Evolutionary conservation across 2,329 filamentous ascomycete species (phyloP).

Genomic region (Botrytis squamosa): DNA sequence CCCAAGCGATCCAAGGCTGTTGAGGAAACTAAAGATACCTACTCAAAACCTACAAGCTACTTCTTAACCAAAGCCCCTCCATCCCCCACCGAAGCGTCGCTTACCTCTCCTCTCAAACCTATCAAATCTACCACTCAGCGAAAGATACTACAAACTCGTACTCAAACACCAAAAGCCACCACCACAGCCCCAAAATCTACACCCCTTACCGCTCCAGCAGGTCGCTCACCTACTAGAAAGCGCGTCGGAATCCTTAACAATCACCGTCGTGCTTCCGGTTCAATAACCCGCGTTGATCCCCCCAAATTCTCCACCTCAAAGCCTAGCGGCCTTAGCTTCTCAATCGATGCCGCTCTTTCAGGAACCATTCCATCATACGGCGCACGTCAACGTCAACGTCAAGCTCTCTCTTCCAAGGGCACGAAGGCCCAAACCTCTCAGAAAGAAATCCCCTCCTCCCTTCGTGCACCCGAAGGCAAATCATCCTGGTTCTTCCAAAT

Average conservation of each 20-base stretch:
- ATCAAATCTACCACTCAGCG: conserved; percentile 33
- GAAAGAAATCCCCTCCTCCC: conserved; percentile 35
- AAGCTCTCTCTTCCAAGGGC: conserved; percentile 33
- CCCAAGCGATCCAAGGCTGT: conserved; percentile 49
- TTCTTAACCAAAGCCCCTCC: conserved; percentile 40
- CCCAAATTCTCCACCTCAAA: conserved; percentile 54
- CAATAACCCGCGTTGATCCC: conserved; percentile 69
- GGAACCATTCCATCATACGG: conserved; percentile 68
- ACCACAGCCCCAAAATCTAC: conserved; percentile 48
- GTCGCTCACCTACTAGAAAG: conserved; percentile 78
- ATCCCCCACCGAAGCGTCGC: conserved; percentile 34
- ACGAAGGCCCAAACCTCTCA: not conserved
- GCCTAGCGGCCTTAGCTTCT: conserved; percentile 61
- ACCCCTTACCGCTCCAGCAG: conserved; percentile 67
- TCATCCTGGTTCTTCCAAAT: conserved; percentile 89
- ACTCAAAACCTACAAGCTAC: conserved; percentile 24
- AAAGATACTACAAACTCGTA: conserved; percentile 52
- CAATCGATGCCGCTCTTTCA: conserved; percentile 78
- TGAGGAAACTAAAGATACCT: conserved; percentile 7
- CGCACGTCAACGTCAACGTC: conserved; percentile 42
- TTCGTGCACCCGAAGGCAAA: conserved; percentile 51
- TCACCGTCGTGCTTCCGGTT: conserved; percentile 57
- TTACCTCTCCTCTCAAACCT: conserved; percentile 30
- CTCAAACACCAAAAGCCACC: conserved; percentile 49
- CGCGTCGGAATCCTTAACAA: conserved; percentile 67